Percentiles rank a stretch among this genome's conserved stretches.
Conservation (phyloP, 345 rosid genomes). For the Populus alba region DNA sequence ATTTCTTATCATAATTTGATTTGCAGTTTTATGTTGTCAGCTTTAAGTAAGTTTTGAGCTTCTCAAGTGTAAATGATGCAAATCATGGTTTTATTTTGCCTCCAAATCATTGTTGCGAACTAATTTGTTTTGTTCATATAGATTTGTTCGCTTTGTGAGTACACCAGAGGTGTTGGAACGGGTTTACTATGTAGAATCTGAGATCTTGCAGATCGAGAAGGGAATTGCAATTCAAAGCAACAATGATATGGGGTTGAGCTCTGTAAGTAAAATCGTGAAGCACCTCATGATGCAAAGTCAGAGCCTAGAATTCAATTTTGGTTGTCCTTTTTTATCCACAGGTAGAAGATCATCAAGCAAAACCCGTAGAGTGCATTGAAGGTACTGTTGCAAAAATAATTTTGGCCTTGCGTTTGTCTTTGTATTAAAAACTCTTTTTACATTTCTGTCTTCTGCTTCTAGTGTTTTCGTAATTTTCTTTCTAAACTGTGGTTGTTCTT, state of each 20-base stretch:
- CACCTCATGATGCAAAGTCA: constrained; percentile 11
- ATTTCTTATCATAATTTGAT: neutral
- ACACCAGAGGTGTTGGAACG: constrained; percentile 88
- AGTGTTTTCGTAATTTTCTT: neutral
- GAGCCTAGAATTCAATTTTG: constrained; percentile 9
- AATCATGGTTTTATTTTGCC: neutral
- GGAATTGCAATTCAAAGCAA: constrained; percentile 81
- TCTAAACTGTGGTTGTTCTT: neutral
- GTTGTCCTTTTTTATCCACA: constrained; percentile 28
- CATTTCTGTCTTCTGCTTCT: neutral
- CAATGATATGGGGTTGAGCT: constrained; percentile 44
- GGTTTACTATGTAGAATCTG: constrained; percentile 75
- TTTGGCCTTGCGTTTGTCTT: neutral
- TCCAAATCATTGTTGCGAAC: neutral
- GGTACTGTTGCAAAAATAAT: constrained; percentile 41
- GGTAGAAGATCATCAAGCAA: constrained; percentile 51
- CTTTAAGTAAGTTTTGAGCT: neutral
- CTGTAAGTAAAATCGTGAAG: constrained; percentile 43
- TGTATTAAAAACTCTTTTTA: neutral
- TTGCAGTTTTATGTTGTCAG: neutral
- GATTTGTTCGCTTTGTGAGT: constrained; percentile 99
- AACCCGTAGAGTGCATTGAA: constrained; percentile 50
- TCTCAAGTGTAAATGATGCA: neutral
- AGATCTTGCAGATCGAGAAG: constrained; percentile 86
- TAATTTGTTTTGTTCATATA: constrained; percentile 28